These are phyloP conservation scores for Ceratocystis cacaofunesta DNA, from an alignment of 2,329 filamentous ascomycete genomes.

Conservation along the genomic window DNA sequence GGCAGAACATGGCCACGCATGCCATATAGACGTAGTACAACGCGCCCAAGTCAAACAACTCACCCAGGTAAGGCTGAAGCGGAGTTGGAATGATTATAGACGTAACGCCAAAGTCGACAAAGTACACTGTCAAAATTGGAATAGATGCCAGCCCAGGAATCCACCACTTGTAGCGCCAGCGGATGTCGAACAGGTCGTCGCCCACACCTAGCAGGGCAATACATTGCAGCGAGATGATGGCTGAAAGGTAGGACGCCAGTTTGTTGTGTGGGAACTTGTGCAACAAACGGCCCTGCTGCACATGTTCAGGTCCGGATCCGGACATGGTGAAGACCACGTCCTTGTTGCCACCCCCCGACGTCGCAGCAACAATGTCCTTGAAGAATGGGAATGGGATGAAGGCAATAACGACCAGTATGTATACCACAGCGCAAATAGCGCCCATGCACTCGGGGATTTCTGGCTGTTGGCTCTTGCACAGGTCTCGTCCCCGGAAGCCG, in stretches of 20 bases:
- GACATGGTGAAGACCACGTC: constrained; percentile 62
- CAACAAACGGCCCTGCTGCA: constrained; percentile 70
- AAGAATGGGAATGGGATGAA: constrained; percentile 98
- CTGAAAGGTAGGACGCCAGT: constrained; percentile 89
- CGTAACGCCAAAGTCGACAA: constrained; percentile 95
- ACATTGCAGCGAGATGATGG: constrained; percentile 80
- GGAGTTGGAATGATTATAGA: constrained; percentile 82
- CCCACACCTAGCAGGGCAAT: constrained; percentile 84
- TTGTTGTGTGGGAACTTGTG: constrained; percentile 92
- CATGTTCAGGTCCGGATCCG: constrained; percentile 27
- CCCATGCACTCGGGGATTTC: constrained; percentile 96
- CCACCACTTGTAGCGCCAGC: constrained; percentile 97
- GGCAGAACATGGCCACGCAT: constrained; percentile 88
- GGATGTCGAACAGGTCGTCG: constrained; percentile 93
- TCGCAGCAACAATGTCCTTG: constrained; percentile 91
- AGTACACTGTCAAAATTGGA: constrained; percentile 90
- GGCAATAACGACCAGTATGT: constrained; percentile 72
- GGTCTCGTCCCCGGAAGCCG: constrained; percentile 77
- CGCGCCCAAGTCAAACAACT: constrained; percentile 66
- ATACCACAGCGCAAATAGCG: constrained; percentile 80
- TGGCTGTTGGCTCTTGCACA: constrained; percentile 53
- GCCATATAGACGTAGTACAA: constrained; percentile 97
- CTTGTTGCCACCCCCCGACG: constrained; percentile 80
- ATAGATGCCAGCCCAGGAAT: constrained; percentile 90
- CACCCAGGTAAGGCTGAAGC: constrained; percentile 69